Base-by-base conservation (phyloP, 2,329 filamentous ascomycete species). In the Colletotrichum zoysiae region DNA sequence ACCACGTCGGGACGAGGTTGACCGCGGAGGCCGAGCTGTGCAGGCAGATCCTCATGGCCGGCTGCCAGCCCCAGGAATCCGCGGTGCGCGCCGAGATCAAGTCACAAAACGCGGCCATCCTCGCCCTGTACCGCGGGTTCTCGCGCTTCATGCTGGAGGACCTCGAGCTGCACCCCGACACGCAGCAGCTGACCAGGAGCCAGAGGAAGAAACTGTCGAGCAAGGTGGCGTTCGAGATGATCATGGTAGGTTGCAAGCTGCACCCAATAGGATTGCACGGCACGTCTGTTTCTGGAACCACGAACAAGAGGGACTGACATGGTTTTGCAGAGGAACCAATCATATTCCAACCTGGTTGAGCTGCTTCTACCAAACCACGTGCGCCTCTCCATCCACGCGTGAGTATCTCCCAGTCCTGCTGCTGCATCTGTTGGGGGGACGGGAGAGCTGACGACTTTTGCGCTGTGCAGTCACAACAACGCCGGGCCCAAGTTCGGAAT, bases 101-200 rank as follows among this genome's bases (percentile, higher is more conserved):
- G 55, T 74, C 75, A 33, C 78, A 76, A 75, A 76, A 80, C 75
- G n/a, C 78, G 73, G 67, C 77, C 73, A 73, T 75, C 33, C 80
- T 93, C 44, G 82, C 84, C 5, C 83, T 86, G 67, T 91, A 92
- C 77, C 84, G 86, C 66, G 84, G 87, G 56, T 92, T 90, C 77
- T 90, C 90, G 33, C 88, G 89, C 48, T 82, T 93, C 55, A 91
- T 81, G 78, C 75, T 81, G 35, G 76, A 81, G 66, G 79, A 81
- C 65, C 74, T 80, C 6, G 75, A 77, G 40, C 74, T 74, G 2
- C 78, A 78, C 53, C 75, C 74, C 0, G 76, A 74, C 12, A 78
- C 78, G 6, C 71, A 68, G n/a, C 57, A 60, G 5, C 74, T 78
- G 69, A 78, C 74, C 44, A 77, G 76, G 18, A 79, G 75, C 20